phyloP scores from a whole-genome alignment of 306 rosid genomes.

The Morella rubra region DNA sequence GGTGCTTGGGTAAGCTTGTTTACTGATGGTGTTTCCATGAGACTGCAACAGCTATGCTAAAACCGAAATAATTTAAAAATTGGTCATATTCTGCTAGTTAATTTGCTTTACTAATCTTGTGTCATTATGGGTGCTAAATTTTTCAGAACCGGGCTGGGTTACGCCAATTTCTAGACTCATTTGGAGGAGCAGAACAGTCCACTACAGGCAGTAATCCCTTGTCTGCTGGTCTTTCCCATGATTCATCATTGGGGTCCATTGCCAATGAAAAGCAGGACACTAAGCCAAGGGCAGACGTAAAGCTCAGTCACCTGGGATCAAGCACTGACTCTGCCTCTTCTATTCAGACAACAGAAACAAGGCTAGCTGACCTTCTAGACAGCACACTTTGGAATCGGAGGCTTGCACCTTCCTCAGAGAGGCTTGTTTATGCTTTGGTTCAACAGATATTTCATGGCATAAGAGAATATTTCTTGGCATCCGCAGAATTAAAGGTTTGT shows the following conservation, averaged over 20 bases:
- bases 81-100: constrained; percentile 1
- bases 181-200: constrained; percentile 84
- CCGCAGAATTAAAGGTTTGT: constrained; percentile 93
- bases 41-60: too few relatives aligned
- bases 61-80: not conserved
- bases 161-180: constrained; percentile 93
- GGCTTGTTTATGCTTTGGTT: constrained; percentile 93
- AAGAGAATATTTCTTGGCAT: constrained; percentile 89
- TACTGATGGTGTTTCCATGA: too few relatives aligned
- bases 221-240: constrained; percentile 51
- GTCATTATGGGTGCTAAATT: constrained; percentile 33
- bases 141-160: constrained; percentile 86
- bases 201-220: constrained; percentile 40
- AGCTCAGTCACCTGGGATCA: constrained; percentile 86
- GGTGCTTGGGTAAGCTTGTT: too few relatives aligned
- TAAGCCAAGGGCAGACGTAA: constrained; percentile 77
- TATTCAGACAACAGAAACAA: constrained; percentile 73
- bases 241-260: constrained; percentile 40
- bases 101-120: constrained; percentile 23
- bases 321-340: constrained; percentile 65
- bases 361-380: constrained; percentile 95
- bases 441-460: constrained; percentile 98
- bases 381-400: constrained; percentile 97
- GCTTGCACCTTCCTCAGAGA: constrained; percentile 98
- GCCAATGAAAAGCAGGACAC: constrained; percentile 69